Conservation (phyloP, 1,284 basidiomycete species). For the Rugosomyces carneus region DNA sequence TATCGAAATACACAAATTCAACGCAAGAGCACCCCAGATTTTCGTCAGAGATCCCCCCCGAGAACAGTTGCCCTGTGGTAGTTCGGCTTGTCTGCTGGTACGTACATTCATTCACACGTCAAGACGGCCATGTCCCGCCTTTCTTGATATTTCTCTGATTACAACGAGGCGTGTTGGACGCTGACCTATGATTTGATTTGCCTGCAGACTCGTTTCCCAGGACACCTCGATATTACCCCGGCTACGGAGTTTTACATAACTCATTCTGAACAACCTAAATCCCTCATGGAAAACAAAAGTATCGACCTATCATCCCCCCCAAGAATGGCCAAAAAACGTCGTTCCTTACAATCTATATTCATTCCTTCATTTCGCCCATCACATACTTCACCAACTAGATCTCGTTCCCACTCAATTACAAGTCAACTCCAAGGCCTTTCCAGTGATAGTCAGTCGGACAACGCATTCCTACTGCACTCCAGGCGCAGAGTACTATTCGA, state of each 20-base stretch:
- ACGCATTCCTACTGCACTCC: conserved; percentile 70
- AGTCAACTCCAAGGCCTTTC: conserved; percentile 12
- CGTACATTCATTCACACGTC: conserved; percentile 11
- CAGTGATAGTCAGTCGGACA: too few species aligned
- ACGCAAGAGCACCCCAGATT: conserved; percentile 8
- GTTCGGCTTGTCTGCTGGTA: conserved; percentile 16
- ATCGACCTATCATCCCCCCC: conserved; percentile 7
- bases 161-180: conserved; percentile 4
- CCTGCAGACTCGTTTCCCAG: conserved; percentile 17
- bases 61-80: conserved; percentile 13
- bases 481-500: conserved; percentile 72
- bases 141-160: conserved; percentile 7
- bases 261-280: conserved; percentile 6
- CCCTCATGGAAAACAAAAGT: neutral
- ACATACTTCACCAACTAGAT: conserved; percentile 16
- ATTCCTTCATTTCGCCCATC: conserved; percentile 36
- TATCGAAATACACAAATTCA: conserved; percentile 9
- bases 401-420: conserved; percentile 20
- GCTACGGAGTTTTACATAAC: conserved; percentile 16
- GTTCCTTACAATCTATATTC: conserved; percentile 44
- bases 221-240: conserved; percentile 7
- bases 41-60: conserved; percentile 19
- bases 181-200: conserved; percentile 11
- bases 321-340: conserved; percentile 39
- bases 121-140: conserved; percentile 2